phyloP scores from a whole-genome alignment of 352 stramenopile species.

The Globisporangium viniferum region DNA sequence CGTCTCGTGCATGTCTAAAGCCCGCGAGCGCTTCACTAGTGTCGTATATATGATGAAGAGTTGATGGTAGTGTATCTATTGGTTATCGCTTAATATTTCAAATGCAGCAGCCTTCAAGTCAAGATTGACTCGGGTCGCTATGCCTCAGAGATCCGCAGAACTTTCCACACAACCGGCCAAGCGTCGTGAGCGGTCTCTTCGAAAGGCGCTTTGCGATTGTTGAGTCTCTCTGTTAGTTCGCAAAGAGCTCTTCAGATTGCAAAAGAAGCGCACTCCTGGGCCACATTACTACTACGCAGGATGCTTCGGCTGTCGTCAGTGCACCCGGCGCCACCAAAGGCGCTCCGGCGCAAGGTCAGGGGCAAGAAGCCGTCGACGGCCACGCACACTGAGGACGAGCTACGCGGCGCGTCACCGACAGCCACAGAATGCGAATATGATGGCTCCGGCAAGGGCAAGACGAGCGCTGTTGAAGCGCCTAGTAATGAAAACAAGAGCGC shows the following conservation, averaged over 20 bases:
- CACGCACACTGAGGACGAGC: neutral
- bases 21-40: too few species aligned
- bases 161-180: neutral
- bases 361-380: neutral
- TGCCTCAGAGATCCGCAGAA: neutral
- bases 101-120: neutral
- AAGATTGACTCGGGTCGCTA: neutral
- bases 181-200: conserved; percentile 1
- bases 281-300: neutral
- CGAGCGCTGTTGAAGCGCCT: neutral
- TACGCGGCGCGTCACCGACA: neutral
- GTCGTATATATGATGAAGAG: too few species aligned
- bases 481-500: conserved; percentile 1
- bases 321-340: conserved; percentile 1
- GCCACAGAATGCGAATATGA: neutral
- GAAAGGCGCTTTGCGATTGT: conserved; percentile 3
- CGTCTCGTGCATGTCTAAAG: conserved; percentile 30
- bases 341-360: conserved; percentile 13
- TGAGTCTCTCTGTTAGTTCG: neutral
- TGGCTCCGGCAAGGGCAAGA: neutral
- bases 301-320: conserved; percentile 8
- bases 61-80: neutral
- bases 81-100: neutral
- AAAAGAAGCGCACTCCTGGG: neutral
- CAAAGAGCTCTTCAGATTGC: neutral